Conservation (phyloP, 2,329 filamentous ascomycete genomes). For the Zymoseptoria passerinii region DNA sequence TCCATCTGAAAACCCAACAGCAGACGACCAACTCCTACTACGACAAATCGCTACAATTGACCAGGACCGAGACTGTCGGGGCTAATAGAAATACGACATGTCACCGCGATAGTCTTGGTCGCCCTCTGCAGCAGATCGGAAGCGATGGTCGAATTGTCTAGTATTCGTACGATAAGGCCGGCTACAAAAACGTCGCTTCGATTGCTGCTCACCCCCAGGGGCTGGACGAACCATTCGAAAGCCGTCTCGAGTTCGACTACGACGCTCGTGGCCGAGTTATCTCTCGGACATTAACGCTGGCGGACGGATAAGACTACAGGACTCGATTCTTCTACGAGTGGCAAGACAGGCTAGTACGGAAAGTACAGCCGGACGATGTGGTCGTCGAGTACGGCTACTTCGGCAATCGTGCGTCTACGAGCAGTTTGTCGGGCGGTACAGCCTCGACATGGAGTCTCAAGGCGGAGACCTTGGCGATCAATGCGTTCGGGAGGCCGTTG, state of each 20-base stretch:
- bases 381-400: neutral
- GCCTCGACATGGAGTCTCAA: neutral
- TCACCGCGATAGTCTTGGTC: neutral
- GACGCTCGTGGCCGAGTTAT: neutral
- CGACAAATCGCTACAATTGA: neutral
- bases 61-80: neutral
- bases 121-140: neutral
- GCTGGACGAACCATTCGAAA: neutral
- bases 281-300: neutral
- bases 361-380: neutral
- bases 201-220: neutral
- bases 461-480: neutral
- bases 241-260: neutral
- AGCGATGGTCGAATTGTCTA: neutral
- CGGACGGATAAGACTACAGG: neutral
- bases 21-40: neutral
- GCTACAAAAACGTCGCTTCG: neutral
- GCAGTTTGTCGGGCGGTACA: neutral
- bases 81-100: neutral
- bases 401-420: neutral
- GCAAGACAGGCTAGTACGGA: neutral
- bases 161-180: neutral
- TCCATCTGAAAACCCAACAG: neutral
- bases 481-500: neutral
- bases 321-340: neutral